Conservation (phyloP, 345 rosid species). For the Excoecaria agallocha region DNA sequence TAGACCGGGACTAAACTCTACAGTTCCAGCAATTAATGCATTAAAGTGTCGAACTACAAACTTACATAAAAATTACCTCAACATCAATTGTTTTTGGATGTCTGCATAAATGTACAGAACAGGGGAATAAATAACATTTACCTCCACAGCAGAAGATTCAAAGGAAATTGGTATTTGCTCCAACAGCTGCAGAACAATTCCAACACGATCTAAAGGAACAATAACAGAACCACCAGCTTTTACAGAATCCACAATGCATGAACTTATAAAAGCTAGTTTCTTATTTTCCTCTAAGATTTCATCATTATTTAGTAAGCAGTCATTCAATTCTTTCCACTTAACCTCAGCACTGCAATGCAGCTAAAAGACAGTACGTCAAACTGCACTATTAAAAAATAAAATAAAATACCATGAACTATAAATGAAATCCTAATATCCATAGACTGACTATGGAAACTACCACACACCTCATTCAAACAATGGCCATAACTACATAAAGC, state of each 20-base stretch:
- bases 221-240: slow-evolving; percentile 78
- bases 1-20: not conserved
- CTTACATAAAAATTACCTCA: not conserved
- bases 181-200: slow-evolving; percentile 59
- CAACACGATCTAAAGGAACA: slow-evolving; percentile 52
- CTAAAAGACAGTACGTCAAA: slow-evolving; percentile 9
- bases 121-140: slow-evolving; percentile 6
- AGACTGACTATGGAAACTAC: not conserved
- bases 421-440: not conserved
- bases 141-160: slow-evolving; percentile 54
- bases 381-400: slow-evolving; percentile 16
- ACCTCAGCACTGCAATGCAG: slow-evolving; percentile 28
- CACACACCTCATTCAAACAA: not conserved
- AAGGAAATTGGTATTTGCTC: slow-evolving; percentile 53
- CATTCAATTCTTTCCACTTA: slow-evolving; percentile 34
- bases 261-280: slow-evolving; percentile 64
- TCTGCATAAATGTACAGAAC: not conserved
- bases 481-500: not conserved
- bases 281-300: slow-evolving; percentile 60
- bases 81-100: not conserved
- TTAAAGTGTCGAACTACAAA: not conserved
- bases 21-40: not conserved
- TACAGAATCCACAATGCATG: slow-evolving; percentile 58
- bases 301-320: slow-evolving; percentile 36
- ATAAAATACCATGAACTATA: not conserved